phyloP scores from a whole-genome alignment of 495 filamentous ascomycete genomes.

The Margaritispora aquatica region DNA sequence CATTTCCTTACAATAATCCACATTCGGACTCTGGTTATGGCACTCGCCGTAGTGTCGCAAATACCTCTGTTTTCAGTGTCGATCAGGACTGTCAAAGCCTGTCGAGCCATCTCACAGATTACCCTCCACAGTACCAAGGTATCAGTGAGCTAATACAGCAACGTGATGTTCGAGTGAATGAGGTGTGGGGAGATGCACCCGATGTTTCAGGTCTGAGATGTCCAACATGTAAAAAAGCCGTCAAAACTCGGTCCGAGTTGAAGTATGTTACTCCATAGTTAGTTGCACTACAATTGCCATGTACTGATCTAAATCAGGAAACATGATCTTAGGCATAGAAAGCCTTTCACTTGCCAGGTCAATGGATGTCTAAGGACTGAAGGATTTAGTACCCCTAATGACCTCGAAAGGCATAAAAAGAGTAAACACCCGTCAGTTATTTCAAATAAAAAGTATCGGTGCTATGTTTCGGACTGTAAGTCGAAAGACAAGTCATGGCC shows the following conservation, averaged over 20 bases:
- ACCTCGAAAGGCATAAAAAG: conserved; percentile 66
- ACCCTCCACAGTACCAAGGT: conserved; percentile 6
- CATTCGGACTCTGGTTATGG: conserved; percentile 60
- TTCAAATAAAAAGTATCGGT: conserved; percentile 57
- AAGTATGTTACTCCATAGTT: conserved; percentile 23
- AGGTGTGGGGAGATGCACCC: conserved; percentile 1
- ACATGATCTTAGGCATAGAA: conserved; percentile 71
- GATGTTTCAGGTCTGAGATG: conserved; percentile 27
- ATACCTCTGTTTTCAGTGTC: conserved; percentile 20
- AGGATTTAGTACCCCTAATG: conserved; percentile 80
- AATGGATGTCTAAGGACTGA: conserved; percentile 49
- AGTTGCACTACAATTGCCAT: too few relatives aligned
- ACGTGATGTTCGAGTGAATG: neutral
- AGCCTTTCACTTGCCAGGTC: conserved; percentile 62
- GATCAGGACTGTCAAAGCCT: conserved; percentile 23
- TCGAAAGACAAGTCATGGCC: conserved; percentile 76
- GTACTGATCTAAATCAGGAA: conserved; percentile 50
- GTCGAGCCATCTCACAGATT: conserved; percentile 14
- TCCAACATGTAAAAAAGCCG: conserved; percentile 25
- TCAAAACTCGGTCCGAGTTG: conserved; percentile 43
- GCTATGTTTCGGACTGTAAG: conserved; percentile 55
- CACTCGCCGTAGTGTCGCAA: conserved; percentile 29
- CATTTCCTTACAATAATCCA: conserved; percentile 38
- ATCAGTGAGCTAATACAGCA: conserved; percentile 4
- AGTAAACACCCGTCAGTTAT: conserved; percentile 51